phyloP scores from a whole-genome alignment of 768 basidiomycete genomes.

The Termitomyces sp. region DNA sequence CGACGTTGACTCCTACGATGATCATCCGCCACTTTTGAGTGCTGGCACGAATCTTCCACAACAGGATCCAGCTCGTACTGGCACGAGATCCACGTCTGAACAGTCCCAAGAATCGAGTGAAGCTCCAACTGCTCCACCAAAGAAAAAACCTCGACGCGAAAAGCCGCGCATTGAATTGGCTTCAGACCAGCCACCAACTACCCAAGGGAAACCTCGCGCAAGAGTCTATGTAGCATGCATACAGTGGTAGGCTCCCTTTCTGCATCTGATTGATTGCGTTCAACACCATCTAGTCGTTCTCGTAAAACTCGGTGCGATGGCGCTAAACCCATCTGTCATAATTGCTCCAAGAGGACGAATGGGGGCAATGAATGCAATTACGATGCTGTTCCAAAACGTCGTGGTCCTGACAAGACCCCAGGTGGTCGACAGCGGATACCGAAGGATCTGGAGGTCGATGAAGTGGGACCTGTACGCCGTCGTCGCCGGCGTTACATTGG shows the following conservation, averaged over 20 bases:
- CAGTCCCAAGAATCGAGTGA: neutral
- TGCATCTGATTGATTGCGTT: neutral
- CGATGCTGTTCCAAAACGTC: slow-evolving; percentile 69
- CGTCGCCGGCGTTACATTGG: slow-evolving; percentile 31
- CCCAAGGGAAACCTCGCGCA: slow-evolving; percentile 72
- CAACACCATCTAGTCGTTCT: slow-evolving; percentile 49
- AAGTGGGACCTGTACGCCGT: slow-evolving; percentile 29
- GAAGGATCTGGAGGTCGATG: slow-evolving; percentile 36
- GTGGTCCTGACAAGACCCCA: slow-evolving; percentile 78
- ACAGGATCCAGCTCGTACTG: neutral
- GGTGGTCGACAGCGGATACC: slow-evolving; percentile 70
- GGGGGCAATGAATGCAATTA: slow-evolving; percentile 55
- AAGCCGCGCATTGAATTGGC: slow-evolving; percentile 66
- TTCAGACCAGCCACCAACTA: slow-evolving; percentile 75
- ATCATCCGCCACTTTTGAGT: neutral
- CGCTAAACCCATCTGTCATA: slow-evolving; percentile 72
- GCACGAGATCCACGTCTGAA: neutral
- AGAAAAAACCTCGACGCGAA: slow-evolving; percentile 46
- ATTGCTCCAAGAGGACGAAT: slow-evolving; percentile 56
- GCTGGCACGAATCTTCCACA: neutral
- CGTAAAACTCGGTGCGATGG: slow-evolving; percentile 85
- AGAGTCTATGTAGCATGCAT: slow-evolving; percentile 79
- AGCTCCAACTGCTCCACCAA: slow-evolving; percentile 11
- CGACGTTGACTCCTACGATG: slow-evolving; percentile 6
- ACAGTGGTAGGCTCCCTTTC: slow-evolving; percentile 54